Evolutionary conservation across 768 basidiomycete genomes (phyloP).

Genomic region (Mycena pura): DNA sequence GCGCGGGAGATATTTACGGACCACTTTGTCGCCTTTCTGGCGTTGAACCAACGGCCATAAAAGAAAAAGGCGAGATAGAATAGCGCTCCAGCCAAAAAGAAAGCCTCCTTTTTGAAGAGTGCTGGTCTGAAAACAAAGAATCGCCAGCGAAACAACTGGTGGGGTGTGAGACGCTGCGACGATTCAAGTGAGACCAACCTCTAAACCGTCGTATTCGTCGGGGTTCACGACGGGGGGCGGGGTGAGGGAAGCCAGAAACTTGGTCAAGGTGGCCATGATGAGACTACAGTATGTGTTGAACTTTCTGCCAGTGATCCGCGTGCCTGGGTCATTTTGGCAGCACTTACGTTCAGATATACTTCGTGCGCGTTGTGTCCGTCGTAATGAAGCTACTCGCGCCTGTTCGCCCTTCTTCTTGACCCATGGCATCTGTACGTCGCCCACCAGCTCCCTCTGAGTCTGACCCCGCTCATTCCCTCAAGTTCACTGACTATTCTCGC

Average conservation of each 20-base stretch:
- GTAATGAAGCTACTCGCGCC: constrained; percentile 16
- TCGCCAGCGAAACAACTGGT: constrained; percentile 67
- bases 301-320: too few relatives aligned
- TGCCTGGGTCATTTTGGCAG: too few relatives aligned
- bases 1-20: constrained; percentile 42
- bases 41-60: constrained; percentile 67
- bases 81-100: constrained; percentile 58
- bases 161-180: neutral
- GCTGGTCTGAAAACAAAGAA: constrained; percentile 84
- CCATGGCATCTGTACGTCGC: constrained; percentile 13
- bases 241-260: constrained; percentile 50
- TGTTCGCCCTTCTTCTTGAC: constrained; percentile 10
- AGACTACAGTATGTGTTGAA: neutral
- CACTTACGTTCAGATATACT: too few relatives aligned
- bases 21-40: constrained; percentile 68
- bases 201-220: constrained; percentile 73
- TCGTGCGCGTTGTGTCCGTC: too few relatives aligned
- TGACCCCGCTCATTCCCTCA: neutral
- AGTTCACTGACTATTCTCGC: constrained; percentile 18
- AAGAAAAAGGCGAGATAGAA: constrained; percentile 64
- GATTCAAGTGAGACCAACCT: constrained; percentile 36
- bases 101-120: constrained; percentile 69
- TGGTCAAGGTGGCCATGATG: constrained; percentile 36
- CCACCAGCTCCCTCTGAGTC: neutral
- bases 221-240: constrained; percentile 63